Evolutionary conservation across 306 rosid species (phyloP).

Genomic region (Citrullus mucosospermus): DNA sequence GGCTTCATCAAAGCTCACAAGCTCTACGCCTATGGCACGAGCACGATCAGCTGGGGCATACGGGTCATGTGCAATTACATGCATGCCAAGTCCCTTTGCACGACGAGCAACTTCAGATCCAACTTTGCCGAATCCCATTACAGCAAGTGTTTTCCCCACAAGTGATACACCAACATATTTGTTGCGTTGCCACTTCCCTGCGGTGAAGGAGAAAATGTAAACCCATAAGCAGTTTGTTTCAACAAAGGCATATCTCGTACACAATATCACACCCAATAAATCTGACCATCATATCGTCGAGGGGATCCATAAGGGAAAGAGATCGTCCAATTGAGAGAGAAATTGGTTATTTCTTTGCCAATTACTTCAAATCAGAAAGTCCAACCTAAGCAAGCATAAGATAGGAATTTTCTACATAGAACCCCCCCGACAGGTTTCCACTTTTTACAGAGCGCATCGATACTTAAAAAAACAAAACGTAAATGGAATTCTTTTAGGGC

Average conservation of each 20-base stretch:
- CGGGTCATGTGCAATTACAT: conserved; percentile 89
- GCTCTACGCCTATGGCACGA: conserved; percentile 91
- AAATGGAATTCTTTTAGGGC: neutral
- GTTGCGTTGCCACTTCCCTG: conserved; percentile 87
- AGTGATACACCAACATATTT: conserved; percentile 96
- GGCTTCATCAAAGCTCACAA: conserved; percentile 87
- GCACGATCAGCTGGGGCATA: conserved; percentile 98
- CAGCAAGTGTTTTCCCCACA: conserved; percentile 90
- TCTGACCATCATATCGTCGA: neutral
- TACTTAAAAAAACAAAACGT: neutral
- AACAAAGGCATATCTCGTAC: neutral
- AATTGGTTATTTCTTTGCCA: neutral
- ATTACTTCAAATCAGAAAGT: neutral
- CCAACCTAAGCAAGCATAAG: neutral
- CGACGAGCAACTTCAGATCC: conserved; percentile 97
- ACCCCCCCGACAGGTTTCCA: neutral
- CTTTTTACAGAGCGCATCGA: neutral
- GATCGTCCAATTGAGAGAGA: neutral
- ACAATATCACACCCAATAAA: neutral
- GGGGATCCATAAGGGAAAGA: neutral
- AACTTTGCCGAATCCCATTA: conserved; percentile 97
- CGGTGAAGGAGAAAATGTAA: neutral
- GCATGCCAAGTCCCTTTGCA: conserved; percentile 98
- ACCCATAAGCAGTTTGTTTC: neutral
- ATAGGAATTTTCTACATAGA: neutral